These are phyloP conservation scores for Collybia mongolica DNA, from an alignment of 768 basidiomycete genomes.

Conservation along the genomic window DNA sequence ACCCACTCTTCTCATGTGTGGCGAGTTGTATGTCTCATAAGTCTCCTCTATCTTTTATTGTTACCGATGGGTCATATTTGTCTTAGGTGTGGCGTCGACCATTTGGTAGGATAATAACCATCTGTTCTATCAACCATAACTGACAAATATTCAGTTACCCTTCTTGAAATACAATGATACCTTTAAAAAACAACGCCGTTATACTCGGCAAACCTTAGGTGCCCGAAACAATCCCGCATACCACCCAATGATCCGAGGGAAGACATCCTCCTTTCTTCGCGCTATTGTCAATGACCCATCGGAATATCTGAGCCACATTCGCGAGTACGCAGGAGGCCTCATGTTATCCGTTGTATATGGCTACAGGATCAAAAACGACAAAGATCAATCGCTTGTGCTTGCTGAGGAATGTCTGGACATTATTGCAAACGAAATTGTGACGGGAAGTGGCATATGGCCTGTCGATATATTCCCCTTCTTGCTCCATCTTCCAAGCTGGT, in stretches of 20 bases:
- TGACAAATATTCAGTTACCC: conserved; percentile 3
- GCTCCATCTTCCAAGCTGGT: conserved; percentile 22
- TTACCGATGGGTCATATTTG: neutral
- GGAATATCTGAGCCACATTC: conserved; percentile 9
- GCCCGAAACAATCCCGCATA: conserved; percentile 9
- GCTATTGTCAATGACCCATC: conserved; percentile 3
- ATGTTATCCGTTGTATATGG: conserved; percentile 49
- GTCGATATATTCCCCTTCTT: conserved; percentile 27
- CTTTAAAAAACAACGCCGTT: conserved; percentile 9
- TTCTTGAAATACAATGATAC: conserved; percentile 5
- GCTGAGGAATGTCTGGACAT: conserved; percentile 14
- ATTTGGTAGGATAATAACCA: conserved; percentile 1
- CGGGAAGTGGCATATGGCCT: conserved; percentile 32
- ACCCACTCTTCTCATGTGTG: conserved; percentile 9
- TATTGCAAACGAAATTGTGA: conserved; percentile 19
- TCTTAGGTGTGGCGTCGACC: conserved; percentile 5
- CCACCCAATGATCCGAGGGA: conserved; percentile 7
- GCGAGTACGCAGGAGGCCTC: conserved; percentile 30
- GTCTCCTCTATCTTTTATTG: neutral
- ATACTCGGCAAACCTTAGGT: conserved; percentile 11
- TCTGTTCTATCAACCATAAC: neutral
- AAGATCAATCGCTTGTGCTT: conserved; percentile 21
- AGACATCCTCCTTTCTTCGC: conserved; percentile 9
- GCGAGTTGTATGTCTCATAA: conserved; percentile 10
- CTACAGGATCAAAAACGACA: conserved; percentile 24